Base-by-base conservation (phyloP, 2,329 filamentous ascomycete species). In the Colletotrichum noveboracense region DNA sequence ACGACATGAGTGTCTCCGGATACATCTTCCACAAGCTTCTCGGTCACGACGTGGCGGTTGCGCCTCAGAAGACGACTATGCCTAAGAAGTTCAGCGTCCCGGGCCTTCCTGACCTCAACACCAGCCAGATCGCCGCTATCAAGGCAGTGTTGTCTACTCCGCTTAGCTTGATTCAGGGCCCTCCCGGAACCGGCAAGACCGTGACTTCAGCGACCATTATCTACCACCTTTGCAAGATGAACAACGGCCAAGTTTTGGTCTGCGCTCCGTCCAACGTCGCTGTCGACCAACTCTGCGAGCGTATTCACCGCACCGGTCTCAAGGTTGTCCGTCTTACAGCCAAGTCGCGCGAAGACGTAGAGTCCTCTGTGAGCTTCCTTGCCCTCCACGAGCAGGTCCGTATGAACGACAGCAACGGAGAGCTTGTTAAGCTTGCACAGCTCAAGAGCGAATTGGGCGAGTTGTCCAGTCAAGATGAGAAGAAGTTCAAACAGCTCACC, bases 151-250 rank as follows among this genome's bases (percentile, higher is more conserved):
- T 99, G 48, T 95, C 97, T 81, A 97, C 96, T 80, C 97, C 97
- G 21, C 89, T 99, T 64, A 98, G 96, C 84, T 89, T 99, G 81
- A 99, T 99, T 76, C 97, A 99, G 84, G 97, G 97, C 1, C 97
- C 97, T 76, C 97, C 97, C 0, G 97, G 97, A 82, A 99, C 97
- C 6, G 97, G 97, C 82, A 99, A 99, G 89, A 99, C 97, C 1
- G 97, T 99, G 74, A 99, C 97, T 18, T 99, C 97, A 43, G 97
- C 97, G 38, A 99, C 97, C 3, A 98, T 99, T 83, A 99, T 99
- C 83, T 98, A 98, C 82, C 97, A 99, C 83, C 89, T 99, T 74
- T 95, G 96, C 79, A 98, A 98, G 87, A 94, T 97, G 85, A 98
- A 96, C 80, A 96, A 94, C 78, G 96, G 96, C 70, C 97, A 98